A percentile compares a stretch with the other conserved stretches of the same genome.
phyloP scores from a whole-genome alignment of 2,329 filamentous ascomycete genomes.

The Myrmaecium sp. region DNA sequence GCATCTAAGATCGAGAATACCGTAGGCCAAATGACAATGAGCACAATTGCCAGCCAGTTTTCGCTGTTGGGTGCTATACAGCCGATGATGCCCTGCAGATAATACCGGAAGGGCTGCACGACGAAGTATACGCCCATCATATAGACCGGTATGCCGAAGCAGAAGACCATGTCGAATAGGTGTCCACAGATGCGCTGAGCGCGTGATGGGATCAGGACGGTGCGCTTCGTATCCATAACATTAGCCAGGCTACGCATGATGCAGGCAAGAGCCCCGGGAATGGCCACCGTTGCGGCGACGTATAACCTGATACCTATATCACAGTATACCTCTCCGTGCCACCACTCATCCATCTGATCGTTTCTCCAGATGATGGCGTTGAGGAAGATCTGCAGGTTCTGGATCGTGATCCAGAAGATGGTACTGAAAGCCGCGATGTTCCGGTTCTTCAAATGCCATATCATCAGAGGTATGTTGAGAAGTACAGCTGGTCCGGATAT shows the following conservation, averaged over 20 bases:
- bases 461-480: constrained; percentile 38
- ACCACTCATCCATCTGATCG: constrained; percentile 38
- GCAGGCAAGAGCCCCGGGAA: constrained; percentile 36
- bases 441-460: constrained; percentile 41
- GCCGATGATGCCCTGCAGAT: constrained; percentile 40
- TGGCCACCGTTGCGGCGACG: constrained; percentile 33
- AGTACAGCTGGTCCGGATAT: constrained; percentile 34
- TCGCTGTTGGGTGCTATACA: constrained; percentile 37
- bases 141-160: constrained; percentile 37
- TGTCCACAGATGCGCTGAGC: constrained; percentile 29
- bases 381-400: constrained; percentile 40
- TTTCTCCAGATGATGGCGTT: constrained; percentile 50
- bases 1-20: constrained; percentile 35
- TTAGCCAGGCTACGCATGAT: constrained; percentile 43
- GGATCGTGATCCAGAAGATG: constrained; percentile 37
- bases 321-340: constrained; percentile 42
- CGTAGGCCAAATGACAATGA: constrained; percentile 39
- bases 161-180: constrained; percentile 37
- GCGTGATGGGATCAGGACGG: constrained; percentile 32
- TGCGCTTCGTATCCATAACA: constrained; percentile 42
- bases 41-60: constrained; percentile 39
- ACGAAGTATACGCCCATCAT: constrained; percentile 41
- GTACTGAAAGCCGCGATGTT: constrained; percentile 44
- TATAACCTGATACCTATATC: constrained; percentile 46
- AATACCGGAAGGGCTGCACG: constrained; percentile 42